A percentile compares a stretch with the other conserved stretches of the same genome.
These are phyloP conservation scores for Quercus lobata DNA, from an alignment of 331 rosid species.

Conservation along the genomic window DNA sequence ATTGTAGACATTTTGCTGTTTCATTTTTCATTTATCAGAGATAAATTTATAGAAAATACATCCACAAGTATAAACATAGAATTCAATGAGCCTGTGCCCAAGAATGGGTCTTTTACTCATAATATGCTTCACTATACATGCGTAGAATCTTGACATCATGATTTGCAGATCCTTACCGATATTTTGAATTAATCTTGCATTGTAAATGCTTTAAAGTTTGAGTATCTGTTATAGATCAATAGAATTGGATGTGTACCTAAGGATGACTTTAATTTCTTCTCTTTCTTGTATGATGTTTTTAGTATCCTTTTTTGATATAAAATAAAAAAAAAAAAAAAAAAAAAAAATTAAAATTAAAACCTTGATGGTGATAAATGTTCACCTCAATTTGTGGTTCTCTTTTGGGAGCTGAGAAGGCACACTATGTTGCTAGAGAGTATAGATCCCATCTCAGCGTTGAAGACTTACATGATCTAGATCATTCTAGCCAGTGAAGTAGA, in stretches of 20 bases:
- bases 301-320: background rate
- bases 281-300: background rate
- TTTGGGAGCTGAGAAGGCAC: slow-evolving; percentile 87
- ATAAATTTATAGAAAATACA: background rate
- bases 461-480: slow-evolving; percentile 65
- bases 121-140: background rate
- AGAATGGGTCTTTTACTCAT: background rate
- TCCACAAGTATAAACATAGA: background rate
- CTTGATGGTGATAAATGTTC: background rate
- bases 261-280: background rate
- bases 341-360: background rate
- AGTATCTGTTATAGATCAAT: no score
- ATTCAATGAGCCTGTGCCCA: background rate
- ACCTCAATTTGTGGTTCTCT: slow-evolving; percentile 8
- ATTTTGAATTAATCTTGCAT: background rate
- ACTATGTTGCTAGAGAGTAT: slow-evolving; percentile 54
- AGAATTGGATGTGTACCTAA: no score
- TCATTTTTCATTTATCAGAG: background rate
- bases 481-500: slow-evolving; percentile 72
- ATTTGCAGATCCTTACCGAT: background rate
- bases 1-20: background rate
- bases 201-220: no score
- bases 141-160: background rate
- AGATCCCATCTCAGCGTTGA: slow-evolving; percentile 77
- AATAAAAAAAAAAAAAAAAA: no score